These are phyloP conservation scores for Sordariomycetes sp. DNA, from an alignment of 2,329 filamentous ascomycete genomes.

Conservation along the genomic window DNA sequence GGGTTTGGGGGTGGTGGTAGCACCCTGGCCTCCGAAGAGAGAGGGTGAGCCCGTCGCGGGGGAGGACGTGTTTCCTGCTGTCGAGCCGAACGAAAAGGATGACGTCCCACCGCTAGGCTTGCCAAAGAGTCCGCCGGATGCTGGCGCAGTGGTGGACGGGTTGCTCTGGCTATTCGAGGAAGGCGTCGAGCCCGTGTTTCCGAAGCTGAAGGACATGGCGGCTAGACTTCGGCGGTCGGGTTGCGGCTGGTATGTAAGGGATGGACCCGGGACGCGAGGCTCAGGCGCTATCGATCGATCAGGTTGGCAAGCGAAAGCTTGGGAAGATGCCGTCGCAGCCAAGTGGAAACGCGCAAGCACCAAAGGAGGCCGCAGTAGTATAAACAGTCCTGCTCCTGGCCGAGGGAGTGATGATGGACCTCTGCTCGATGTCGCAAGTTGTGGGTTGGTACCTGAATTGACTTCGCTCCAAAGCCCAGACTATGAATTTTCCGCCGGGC, in stretches of 20 bases:
- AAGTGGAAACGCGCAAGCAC: not conserved
- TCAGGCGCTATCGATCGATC: not conserved
- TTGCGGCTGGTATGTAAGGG: not conserved
- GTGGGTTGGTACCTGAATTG: not conserved
- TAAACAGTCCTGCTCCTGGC: not conserved
- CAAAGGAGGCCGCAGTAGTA: not conserved
- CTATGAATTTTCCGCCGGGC: not conserved
- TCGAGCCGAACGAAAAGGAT: conserved; percentile 27
- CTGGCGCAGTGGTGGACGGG: conserved; percentile 20
- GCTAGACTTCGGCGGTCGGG: not conserved
- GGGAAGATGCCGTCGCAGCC: not conserved
- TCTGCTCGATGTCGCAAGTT: not conserved
- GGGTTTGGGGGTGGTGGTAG: conserved; percentile 7
- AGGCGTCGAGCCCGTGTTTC: conserved; percentile 14
- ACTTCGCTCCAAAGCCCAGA: not conserved
- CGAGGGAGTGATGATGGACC: not conserved
- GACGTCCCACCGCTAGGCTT: conserved; percentile 10
- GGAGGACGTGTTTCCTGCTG: conserved; percentile 18
- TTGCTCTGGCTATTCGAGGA: conserved; percentile 8
- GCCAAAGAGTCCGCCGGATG: conserved; percentile 27
- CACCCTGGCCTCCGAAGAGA: conserved; percentile 8
- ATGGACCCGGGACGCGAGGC: not conserved
- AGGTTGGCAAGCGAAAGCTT: not conserved
- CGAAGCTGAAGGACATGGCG: conserved; percentile 26
- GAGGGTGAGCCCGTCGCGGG: conserved; percentile 27